Base-by-base conservation (phyloP, 1,284 basidiomycete species). In the Cutaneotrichosporon cyanovorans region DNA sequence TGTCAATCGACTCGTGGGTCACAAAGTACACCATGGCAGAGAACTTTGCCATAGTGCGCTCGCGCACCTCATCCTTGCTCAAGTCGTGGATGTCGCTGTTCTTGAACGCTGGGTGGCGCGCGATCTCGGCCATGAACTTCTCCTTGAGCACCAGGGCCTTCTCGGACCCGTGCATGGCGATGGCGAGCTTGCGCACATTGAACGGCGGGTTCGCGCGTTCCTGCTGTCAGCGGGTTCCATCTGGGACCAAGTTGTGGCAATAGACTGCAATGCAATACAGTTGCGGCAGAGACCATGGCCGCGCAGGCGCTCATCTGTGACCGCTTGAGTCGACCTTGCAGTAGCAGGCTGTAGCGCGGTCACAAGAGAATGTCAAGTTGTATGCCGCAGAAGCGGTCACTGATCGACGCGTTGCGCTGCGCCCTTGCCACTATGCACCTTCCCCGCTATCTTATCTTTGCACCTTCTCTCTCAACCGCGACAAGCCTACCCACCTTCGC, bases 71-170 rank as follows among this genome's bases (percentile, higher is more conserved):
- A 42, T 76, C 76, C 62, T 77, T 78, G 33, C 72, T 68, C 11
- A 79, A 60, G 59, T 79, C 78, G 58, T 78, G 76, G 42, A 78
- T 74, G 64, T 78, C 77, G 36, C 67, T 69, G 22, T 75, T 65
- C 58, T 72, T 71, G 70, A 77, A 77, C n/a, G 73, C 68, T 7
- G 75, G 75, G 59, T 76, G 72, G 33, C 76, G 65, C 15, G 74
- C 72, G 50, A 74, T 68, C 67, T 77, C 76, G 19, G 71, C 69
- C 75, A 76, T 76, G 59, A 74, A 72, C 55, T 69, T 70, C 54
- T 74, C 73, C 53, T 74, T 74, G 33, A 69, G 57, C 2, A 62
- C 55, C 20, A 73, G 56, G 14, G 62, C 60, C 25, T 59, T 58
- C 55, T 69, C 69, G 0, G 66, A 67, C 18, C 71, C 71, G 51